A percentile compares a stretch with the other conserved stretches of the same genome.
Evolutionary conservation across 2,329 filamentous ascomycete genomes (phyloP).

Genomic region (Calonectria pauciramosa): DNA sequence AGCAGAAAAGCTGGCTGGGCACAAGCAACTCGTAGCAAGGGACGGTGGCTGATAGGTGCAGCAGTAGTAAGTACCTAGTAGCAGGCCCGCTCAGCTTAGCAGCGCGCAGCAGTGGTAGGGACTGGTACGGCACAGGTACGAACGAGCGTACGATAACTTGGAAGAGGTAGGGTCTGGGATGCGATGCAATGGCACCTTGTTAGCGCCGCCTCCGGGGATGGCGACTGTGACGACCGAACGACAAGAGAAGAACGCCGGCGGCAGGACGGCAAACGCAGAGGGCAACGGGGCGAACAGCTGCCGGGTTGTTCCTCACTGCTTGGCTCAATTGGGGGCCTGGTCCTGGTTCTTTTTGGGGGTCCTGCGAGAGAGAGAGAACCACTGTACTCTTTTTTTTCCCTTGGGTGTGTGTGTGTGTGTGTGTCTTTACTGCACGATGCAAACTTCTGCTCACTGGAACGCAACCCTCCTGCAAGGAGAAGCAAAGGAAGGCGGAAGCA

Average conservation of each 20-base stretch:
- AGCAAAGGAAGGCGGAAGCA: conserved; percentile 28
- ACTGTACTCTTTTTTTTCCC: not conserved
- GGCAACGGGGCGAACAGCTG: conserved; percentile 15
- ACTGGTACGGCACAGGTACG: conserved; percentile 23
- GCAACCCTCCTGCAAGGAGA: conserved; percentile 19
- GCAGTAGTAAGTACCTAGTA: conserved; percentile 1
- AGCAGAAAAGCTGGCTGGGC: conserved; percentile 24
- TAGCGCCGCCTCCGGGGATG: conserved; percentile 19
- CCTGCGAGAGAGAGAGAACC: conserved; percentile 1
- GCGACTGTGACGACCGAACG: conserved; percentile 18
- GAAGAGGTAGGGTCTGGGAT: conserved; percentile 22
- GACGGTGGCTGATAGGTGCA: conserved; percentile 30
- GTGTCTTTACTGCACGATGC: conserved; percentile 11
- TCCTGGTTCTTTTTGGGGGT: conserved; percentile 20
- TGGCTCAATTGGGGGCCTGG: conserved; percentile 27
- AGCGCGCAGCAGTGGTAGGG: conserved; percentile 4
- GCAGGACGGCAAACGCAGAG: conserved; percentile 29
- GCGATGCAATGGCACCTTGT: conserved; percentile 25
- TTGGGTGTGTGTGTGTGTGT: not conserved
- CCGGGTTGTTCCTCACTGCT: conserved; percentile 22
- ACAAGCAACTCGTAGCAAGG: conserved; percentile 24
- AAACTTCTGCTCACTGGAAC: conserved; percentile 19
- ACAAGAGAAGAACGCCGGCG: conserved; percentile 7
- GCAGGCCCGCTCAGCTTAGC: conserved; percentile 26
- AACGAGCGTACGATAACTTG: conserved; percentile 21